phyloP scores from a whole-genome alignment of 768 basidiomycete genomes.

The Lentinula sp. region DNA sequence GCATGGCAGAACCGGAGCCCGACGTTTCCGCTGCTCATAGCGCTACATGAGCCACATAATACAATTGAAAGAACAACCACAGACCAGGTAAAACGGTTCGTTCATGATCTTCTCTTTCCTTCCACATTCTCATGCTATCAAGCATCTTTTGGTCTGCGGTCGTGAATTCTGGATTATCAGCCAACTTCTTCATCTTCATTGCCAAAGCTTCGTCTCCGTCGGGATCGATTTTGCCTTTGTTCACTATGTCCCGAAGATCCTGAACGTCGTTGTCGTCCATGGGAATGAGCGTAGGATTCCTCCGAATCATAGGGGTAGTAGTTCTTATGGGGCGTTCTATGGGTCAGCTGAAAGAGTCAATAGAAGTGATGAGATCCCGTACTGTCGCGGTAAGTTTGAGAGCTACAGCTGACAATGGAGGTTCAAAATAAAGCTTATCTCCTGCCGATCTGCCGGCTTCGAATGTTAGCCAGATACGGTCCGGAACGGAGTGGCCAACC shows the following conservation, averaged over 20 bases:
- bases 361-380: no score
- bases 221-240: conserved; percentile 26
- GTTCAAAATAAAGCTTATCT: no score
- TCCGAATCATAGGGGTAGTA: conserved; percentile 53
- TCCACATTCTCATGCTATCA: conserved; percentile 20
- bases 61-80: neutral
- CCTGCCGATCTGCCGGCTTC: no score
- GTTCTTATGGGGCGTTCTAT: neutral
- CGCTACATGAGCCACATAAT: neutral
- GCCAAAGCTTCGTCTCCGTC: conserved; percentile 34
- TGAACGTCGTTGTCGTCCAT: conserved; percentile 77
- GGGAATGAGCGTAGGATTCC: conserved; percentile 57
- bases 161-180: conserved; percentile 31
- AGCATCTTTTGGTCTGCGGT: conserved; percentile 25
- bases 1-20: neutral
- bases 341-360: no score
- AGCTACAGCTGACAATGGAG: no score
- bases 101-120: conserved; percentile 17
- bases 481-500: no score
- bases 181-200: conserved; percentile 37
- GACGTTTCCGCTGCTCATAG: neutral
- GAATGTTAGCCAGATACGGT: no score
- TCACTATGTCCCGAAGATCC: conserved; percentile 51
- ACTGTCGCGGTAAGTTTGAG: no score
- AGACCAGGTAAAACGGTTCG: neutral